Base-by-base conservation (phyloP, 306 rosid genomes). In the Elaeagnus macrophylla region DNA sequence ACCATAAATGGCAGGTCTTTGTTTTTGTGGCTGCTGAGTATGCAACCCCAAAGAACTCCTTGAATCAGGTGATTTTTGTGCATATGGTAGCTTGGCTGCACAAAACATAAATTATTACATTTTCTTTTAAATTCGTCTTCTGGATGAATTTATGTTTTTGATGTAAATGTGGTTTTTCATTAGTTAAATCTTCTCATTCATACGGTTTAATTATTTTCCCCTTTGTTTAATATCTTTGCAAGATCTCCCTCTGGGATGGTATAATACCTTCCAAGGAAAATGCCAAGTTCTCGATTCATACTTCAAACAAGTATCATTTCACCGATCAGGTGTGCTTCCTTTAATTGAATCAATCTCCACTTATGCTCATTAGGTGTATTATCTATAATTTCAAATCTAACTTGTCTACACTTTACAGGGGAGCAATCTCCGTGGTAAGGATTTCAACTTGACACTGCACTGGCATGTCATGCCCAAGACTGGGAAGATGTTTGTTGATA, bases 401-500 rank as follows among this genome's bases (percentile, higher is more conserved):
- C 38, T 52, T 37, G 15, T 20, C 44, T 67, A 47, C 14, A 36
- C 12, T 68, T 41, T 66, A 40, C 70, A 91, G 99, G 99, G 96
- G 67, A 78, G 69, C 74, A 87, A 87, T 77, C 77, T 87, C 60
- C 82, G 89, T 5, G 89, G 99, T 15, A 87, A 84, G 73, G 95
- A 77, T 20, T 84, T 76, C 67, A 91, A 91, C 84, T 62, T 91
- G 71, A 87, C 99, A 37, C 20, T 91, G 83, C 99, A 91, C 77
- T 91, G 99, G 99, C 99, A 91, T 56, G 86, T 87, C 37, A 91
- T 91, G 99, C 99, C 99, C 51, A 87, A 87, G 83, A 84, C 95
- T 17, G 99, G 99, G 43, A 91, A 87, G 72, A 91, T 87, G 96
- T 75, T 61, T 48, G 94, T 75, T 1, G 75, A 82, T 77, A 87